Conservation (phyloP, 192 early-diverging fungal genomes). For the Umbelopsis isabellina region DNA sequence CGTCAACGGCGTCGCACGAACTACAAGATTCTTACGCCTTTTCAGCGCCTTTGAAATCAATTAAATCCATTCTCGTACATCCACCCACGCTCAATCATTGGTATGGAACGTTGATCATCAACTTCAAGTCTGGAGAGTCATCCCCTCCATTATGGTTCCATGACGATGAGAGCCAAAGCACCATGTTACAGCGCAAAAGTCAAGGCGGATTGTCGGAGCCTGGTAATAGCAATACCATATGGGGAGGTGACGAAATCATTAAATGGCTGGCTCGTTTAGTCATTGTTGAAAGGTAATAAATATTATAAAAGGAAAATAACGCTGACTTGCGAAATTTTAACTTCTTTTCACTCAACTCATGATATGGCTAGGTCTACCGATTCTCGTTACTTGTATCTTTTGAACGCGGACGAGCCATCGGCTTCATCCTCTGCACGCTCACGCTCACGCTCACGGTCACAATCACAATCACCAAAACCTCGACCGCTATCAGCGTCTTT, state of each 20-base stretch:
- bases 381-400: constrained; percentile 3
- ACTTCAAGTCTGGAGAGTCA: constrained; percentile 64
- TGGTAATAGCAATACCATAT: constrained; percentile 44
- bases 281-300: constrained; percentile 46
- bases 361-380: neutral
- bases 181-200: constrained; percentile 39
- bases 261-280: constrained; percentile 48
- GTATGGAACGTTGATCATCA: constrained; percentile 70
- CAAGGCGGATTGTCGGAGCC: constrained; percentile 24
- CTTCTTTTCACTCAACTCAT: neutral
- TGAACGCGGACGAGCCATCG: neutral
- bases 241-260: constrained; percentile 76
- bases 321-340: neutral
- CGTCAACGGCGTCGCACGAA: neutral
- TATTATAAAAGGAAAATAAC: neutral
- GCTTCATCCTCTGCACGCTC: neutral
- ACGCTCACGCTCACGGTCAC: too few relatives aligned
- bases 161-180: constrained; percentile 67
- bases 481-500: neutral
- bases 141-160: constrained; percentile 75
- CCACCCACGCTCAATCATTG: constrained; percentile 70
- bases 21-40: constrained; percentile 59
- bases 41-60: constrained; percentile 57
- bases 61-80: constrained; percentile 65
- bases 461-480: neutral